A percentile compares a stretch with the other conserved stretches of the same genome.
Evolutionary conservation across 805 yeast genomes (phyloP).

Genomic region (Tetrapisispora iriomotensis): DNA sequence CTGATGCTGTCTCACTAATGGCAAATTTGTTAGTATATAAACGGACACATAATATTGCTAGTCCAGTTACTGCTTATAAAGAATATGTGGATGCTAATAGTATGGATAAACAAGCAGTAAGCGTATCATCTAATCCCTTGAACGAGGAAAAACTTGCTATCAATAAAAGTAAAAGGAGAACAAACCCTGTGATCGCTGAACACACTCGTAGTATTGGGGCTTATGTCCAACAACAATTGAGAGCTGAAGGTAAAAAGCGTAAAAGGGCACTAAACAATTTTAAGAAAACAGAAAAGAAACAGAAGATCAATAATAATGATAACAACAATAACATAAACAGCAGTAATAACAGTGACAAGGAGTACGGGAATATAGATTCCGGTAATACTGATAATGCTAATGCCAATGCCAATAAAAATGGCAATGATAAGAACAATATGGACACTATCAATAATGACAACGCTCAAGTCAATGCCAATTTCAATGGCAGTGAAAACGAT

Average conservation of each 20-base stretch:
- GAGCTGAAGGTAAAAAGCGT: constrained; percentile 1
- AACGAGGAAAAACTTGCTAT: not conserved
- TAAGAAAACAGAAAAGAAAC: not conserved
- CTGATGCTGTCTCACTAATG: constrained; percentile 69
- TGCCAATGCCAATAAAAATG: no score
- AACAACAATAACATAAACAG: no score
- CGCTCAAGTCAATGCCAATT: no score
- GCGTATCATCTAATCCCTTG: not conserved
- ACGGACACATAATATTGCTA: constrained; percentile 35
- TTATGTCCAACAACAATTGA: constrained; percentile 1
- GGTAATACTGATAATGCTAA: no score
- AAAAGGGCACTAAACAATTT: not conserved
- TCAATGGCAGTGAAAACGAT: no score
- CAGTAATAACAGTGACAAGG: no score
- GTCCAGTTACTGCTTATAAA: constrained; percentile 50
- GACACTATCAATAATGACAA: no score
- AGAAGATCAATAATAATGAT: no score
- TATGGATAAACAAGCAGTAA: constrained; percentile 3
- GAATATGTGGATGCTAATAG: constrained; percentile 22
- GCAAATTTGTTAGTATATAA: constrained; percentile 55
- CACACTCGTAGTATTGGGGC: constrained; percentile 1
- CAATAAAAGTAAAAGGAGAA: not conserved
- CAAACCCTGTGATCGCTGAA: not conserved
- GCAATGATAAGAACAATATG: no score
- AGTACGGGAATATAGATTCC: no score